Base-by-base conservation (phyloP, 2,329 filamentous ascomycete species). In the Sporothrix globosa region DNA sequence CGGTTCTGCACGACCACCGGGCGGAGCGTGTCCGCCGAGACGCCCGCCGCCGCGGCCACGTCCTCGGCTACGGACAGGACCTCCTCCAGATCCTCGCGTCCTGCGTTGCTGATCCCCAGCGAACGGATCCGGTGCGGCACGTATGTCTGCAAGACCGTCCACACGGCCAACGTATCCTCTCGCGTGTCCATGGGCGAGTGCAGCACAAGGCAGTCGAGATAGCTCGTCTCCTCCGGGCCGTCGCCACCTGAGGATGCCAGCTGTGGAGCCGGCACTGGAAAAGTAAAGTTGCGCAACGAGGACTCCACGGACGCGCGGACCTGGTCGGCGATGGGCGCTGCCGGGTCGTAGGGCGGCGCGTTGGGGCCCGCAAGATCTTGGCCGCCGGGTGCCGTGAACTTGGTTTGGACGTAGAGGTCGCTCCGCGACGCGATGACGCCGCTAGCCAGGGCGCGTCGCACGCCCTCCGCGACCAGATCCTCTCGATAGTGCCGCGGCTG, bases 401-500 rank as follows among this genome's bases (percentile, higher is more conserved):
- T 96, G n/a, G 92, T 94, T 84, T 96, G 92, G 58, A 94, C 83
- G 77, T 89, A 92, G 61, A 95, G 75, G 46, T 91, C 86, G 60
- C 84, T 75, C 4, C 83, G 79, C 0, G 58, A 19, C 30, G 73
- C 83, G 61, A 91, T 81, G n/a, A 86, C 78, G 1, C 87, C 87
- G 44, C 89, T 85, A 7, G 79, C 75, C 67, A 92, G 84, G 48
- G 89, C 88, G 69, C 83, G 82, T 71, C 86, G 83, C 63, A 96
- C 83, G 2, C 89, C 92, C 34, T 86, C 83, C 2, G 88, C 91
- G 1, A 92, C 90, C 7, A 91, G 83, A 69, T 85, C 81, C 79
- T 96, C 92, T 74, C 89, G 85, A 78, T 96, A 96, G 80, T 95
- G 91, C 72, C 87, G 87, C 2, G 91, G 91, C 79, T 93, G 91